A percentile compares a stretch with the other conserved stretches of the same genome.
These are phyloP conservation scores for Fistulifera pelliculosa DNA, from an alignment of 108 stramenopile species.

Conservation along the genomic window DNA sequence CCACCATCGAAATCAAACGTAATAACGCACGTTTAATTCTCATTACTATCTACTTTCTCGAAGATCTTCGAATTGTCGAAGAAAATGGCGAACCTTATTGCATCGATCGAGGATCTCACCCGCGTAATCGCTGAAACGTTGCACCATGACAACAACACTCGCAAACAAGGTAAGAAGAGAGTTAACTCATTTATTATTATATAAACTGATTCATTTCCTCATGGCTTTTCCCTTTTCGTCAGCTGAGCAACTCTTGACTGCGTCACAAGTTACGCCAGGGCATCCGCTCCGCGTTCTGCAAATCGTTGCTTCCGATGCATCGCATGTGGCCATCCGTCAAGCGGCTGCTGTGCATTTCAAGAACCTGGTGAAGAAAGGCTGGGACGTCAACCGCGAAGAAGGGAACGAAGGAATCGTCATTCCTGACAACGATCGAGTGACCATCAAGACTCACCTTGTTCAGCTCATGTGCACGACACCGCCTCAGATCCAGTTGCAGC, in stretches of 20 bases:
- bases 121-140: too few relatives aligned
- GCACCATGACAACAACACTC: too few relatives aligned
- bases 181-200: not conserved
- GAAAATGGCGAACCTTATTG: too few relatives aligned
- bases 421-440: constrained; percentile 59
- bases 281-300: constrained; percentile 57
- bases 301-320: constrained; percentile 33
- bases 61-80: too few relatives aligned
- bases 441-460: constrained; percentile 91
- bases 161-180: too few relatives aligned
- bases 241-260: constrained; percentile 58
- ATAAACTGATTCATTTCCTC: not conserved
- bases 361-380: constrained; percentile 92
- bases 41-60: too few relatives aligned
- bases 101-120: too few relatives aligned
- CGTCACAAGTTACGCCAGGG: constrained; percentile 35
- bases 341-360: constrained; percentile 95
- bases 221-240: constrained; percentile 6
- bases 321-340: constrained; percentile 51
- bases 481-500: constrained; percentile 85
- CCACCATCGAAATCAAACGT: too few relatives aligned
- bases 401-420: constrained; percentile 38
- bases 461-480: constrained; percentile 92
- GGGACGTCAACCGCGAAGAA: constrained; percentile 76
- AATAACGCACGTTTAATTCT: too few relatives aligned